Evolutionary conservation across 345 rosid species (phyloP), one percentile per base, ranked within the genome.

Genomic region (Nephelium lappaceum): DNA sequence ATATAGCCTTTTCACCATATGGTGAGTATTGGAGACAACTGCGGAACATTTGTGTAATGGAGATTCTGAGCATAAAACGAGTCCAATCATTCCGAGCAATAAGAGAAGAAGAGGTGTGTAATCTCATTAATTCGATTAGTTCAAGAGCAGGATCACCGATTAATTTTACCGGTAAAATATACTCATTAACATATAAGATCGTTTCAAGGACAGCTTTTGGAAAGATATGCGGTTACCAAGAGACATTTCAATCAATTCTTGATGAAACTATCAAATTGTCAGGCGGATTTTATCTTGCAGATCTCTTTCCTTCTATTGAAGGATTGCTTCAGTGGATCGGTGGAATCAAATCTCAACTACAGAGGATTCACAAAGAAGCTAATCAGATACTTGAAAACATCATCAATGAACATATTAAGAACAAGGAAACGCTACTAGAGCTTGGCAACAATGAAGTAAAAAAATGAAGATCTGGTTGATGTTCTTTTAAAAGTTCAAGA

Each of bases 261-360:
- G 8, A 27, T 3, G 25, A 71, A 18, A 5, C 15, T 16, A 16
- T 11, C 5, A 51, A 51, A 18, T 21, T 18, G 45, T 0, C 18
- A 0, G 41, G 24, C 8, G 74, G 63, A 3, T 81, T 81, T 41
- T 71, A 36, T 66, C 5, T 83, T 71, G 64, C 69, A 5, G 86
- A 83, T 71, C 0, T 53, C 7, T 83, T 62, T 47, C 88, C 88
- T 71, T 85, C 86, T 11, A 9, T 43, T 43, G 47, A 43, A 9
- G 47, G 47, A 5, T 43, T 43, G 47, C 5, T 43, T 5, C 6
- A 5, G 47, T 43, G 47, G 47, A 4, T 43, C 9, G 9, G 47
- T 43, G 47, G 51, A 45, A 8, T 45, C 11, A 45, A 45, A 11
- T 8, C 11, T 45, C 51, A 45, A 11, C 12, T 45, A 11, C 8